Base-by-base conservation (phyloP, 257 asterid species). In the Solanum appendiculatum region DNA sequence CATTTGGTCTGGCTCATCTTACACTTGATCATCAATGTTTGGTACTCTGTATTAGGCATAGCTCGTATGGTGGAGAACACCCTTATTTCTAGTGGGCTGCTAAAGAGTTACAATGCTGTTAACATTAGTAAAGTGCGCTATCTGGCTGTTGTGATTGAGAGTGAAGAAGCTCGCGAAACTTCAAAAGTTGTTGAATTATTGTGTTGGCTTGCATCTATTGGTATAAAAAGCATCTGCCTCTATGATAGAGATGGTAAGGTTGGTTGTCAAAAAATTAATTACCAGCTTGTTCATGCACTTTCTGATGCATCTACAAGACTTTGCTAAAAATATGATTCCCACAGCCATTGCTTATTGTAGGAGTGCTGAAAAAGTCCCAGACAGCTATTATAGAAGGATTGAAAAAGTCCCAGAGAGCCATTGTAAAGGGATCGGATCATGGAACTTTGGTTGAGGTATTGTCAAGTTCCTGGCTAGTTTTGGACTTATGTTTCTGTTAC, bases 91-190 rank as follows among this genome's bases (percentile, higher is more conserved):
- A 85, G 91, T 78, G 95, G 98, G 51, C 85, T 91, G 48, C 82
- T 92, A 70, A 89, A 90, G 93, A 92, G 87, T 80, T 96, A 94
- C 88, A 88, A 84, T 87, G 37, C 88, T 73, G 88, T 97, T 87
- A 92, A 96, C 86, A 88, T 92, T 89, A 89, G 93, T 90, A 97
- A 93, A 89, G 97, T 96, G 58, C 88, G 88, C 87, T 96, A 92
- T 91, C 94, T 97, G 87, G 99, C 98, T 23, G 88, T 97, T 90
- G 99, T 93, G 90, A 92, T 97, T 72, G 99, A 96, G 89, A 94
- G 99, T 60, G 95, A 92, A 88, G 99, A 97, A 94, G 98, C 98
- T 77, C 90, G 88, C 34, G 87, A 95, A 54, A 93, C 95, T 75
- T 64, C 87, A 87, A 95, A 93, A 88, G 95, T 96, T 84, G 92